phyloP scores from a whole-genome alignment of 2,329 filamentous ascomycete species.

The Penicillium thymicola region DNA sequence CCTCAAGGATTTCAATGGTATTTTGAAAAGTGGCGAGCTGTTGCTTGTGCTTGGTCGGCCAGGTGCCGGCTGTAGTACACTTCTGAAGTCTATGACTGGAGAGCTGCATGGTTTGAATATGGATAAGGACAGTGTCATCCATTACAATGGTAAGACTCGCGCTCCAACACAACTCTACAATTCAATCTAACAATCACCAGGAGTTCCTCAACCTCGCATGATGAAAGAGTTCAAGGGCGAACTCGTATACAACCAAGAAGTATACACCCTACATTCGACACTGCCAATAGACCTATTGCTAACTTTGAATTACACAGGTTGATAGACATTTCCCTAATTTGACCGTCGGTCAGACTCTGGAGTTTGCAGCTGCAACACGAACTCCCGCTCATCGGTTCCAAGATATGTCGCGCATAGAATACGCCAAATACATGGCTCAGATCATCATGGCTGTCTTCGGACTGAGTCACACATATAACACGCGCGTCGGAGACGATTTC shows the following conservation, averaged over 20 bases:
- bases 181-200: slow-evolving; percentile 4
- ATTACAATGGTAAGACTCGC: slow-evolving; percentile 64
- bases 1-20: slow-evolving; percentile 57
- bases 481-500: slow-evolving; percentile 51
- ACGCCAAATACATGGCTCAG: slow-evolving; percentile 40
- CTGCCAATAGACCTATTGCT: not conserved
- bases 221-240: slow-evolving; percentile 39
- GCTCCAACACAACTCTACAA: not conserved
- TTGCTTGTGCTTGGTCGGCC: slow-evolving; percentile 50
- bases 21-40: slow-evolving; percentile 53
- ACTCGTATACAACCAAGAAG: slow-evolving; percentile 47
- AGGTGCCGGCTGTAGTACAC: slow-evolving; percentile 63
- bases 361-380: slow-evolving; percentile 69
- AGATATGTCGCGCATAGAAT: slow-evolving; percentile 33
- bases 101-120: slow-evolving; percentile 75
- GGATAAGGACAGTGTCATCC: slow-evolving; percentile 66
- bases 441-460: slow-evolving; percentile 45
- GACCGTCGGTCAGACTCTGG: slow-evolving; percentile 70
- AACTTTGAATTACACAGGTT: slow-evolving; percentile 56
- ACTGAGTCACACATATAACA: slow-evolving; percentile 47
- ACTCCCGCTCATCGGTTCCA: slow-evolving; percentile 37
- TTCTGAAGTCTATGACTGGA: slow-evolving; percentile 77
- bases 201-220: slow-evolving; percentile 27
- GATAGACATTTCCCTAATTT: slow-evolving; percentile 67
- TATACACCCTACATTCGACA: slow-evolving; percentile 1